Evolutionary conservation across 2,329 filamentous ascomycete species (phyloP), one percentile per base, ranked within the genome.

Genomic region (Penicillium sp.): DNA sequence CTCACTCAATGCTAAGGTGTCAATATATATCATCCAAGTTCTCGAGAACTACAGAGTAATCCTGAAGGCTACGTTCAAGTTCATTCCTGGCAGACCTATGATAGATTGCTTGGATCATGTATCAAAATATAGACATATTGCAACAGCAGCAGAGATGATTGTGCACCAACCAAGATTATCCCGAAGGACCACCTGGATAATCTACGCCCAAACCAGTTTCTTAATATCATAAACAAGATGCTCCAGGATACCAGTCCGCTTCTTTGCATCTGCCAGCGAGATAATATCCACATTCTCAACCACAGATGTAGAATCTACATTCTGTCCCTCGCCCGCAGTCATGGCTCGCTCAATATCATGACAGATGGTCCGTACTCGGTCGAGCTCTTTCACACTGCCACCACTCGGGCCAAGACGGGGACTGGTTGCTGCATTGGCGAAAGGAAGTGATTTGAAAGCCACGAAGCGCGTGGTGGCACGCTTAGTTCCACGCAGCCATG

Each of bases 201-300:
- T 39, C 18, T 39, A 65, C 9, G 82, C 81, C 94, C 94, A 97
- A 11, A 99, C 92, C 70, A 97, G 76, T 79, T 91, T 96, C 83
- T 96, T 97, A 66, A 97, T 81, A 55, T 88, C 89, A 78, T 97
- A 92, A 1, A 92, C 91, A 67, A 95, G 75, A 71, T 93, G 88
- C 74, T 97, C 93, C 48, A 97, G 72, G 64, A 95, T 81, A 0
- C 92, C 90, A 0, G 93, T 97, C 56, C 88, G 92, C 78, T 84
- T 89, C 81, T 85, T 93, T 52, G 94, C 94, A 68, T 97, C 92
- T 2, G 85, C 86, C 49, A 96, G 72, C 21, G 87, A 90, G 48
- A 99, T 91, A 48, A 99, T 90, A 65, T 93, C 89, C 36, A 77
- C 77, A 54, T 86, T 75, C 55, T 85, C 79, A 3, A 86, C 75